Base-by-base conservation (phyloP, 352 stramenopile species). In the Globisporangium echinulatum region DNA sequence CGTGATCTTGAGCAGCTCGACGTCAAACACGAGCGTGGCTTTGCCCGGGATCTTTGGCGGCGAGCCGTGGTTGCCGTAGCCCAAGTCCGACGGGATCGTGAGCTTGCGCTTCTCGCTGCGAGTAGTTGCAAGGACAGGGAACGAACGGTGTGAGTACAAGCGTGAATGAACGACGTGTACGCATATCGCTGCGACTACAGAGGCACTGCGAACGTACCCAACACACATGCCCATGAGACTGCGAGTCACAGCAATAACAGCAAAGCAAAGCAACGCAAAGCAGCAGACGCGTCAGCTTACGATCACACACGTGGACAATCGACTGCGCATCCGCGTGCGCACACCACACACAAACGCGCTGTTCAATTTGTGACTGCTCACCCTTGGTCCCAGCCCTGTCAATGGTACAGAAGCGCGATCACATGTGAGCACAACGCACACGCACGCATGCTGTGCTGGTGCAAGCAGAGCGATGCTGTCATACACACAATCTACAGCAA, bases 1-100 rank as follows among this genome's bases (percentile, higher is more conserved):
- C 71, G 85, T 91, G 69, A 99, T 97, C 64, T 98, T 83, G 58
- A 99, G 77, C 61, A 99, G 88, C 79, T 99, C 96, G 55, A 99
- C 95, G 63, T 94, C 89, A 71, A 99, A 99, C 43, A 99, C 87
- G 40, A 99, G 82, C 52, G 94, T 97, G 13, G 94, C 89, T 64
- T 92, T 91, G 59, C 75, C 92, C 14, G 88, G 88, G 70, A 99
- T 99, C 72, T 94, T 97, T 14, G 82, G 88, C 51, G 87, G 88
- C 44, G 85, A 91, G 39, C 96, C 96, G 54, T 81, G 71, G 74
- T 97, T 86, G 63, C 97, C 96, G 76, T 99, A 99, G 40, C 77
- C 97, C 47, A 99, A 55, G 56, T 73, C 77, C 48, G 86, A 92
- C 15, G 86, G 86, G 60, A 96, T 96, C 5, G 82, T 93, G 57